phyloP scores from a whole-genome alignment of 2,329 filamentous ascomycete species.

The Nemania bipapillata region DNA sequence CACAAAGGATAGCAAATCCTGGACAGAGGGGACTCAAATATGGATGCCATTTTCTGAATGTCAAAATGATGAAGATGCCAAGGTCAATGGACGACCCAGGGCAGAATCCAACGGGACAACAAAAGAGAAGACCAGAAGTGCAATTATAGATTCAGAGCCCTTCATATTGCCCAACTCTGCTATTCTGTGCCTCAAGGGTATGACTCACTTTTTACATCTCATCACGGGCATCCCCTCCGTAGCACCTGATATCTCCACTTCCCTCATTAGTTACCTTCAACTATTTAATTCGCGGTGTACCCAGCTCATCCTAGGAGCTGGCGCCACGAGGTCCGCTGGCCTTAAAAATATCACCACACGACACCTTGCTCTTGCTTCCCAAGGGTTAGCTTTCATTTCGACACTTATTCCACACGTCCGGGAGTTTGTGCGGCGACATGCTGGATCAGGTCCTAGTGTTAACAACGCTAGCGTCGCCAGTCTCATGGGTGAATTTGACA shows the following conservation, averaged over 20 bases:
- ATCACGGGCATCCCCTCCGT: slow-evolving; percentile 88
- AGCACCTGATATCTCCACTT: slow-evolving; percentile 81
- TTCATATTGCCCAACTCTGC: slow-evolving; percentile 89
- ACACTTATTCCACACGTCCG: slow-evolving; percentile 88
- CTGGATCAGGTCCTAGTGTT: slow-evolving; percentile 57
- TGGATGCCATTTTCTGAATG: slow-evolving; percentile 62
- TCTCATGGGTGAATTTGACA: slow-evolving; percentile 87
- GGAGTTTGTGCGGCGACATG: slow-evolving; percentile 87
- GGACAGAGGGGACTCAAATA: slow-evolving; percentile 70
- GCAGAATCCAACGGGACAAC: slow-evolving; percentile 61
- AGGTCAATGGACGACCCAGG: slow-evolving; percentile 49
- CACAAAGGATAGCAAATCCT: slow-evolving; percentile 74
- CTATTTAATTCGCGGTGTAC: slow-evolving; percentile 95
- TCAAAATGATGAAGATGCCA: slow-evolving; percentile 50
- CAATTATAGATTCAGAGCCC: slow-evolving; percentile 82
- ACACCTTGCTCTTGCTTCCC: slow-evolving; percentile 89
- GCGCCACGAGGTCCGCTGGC: slow-evolving; percentile 86
- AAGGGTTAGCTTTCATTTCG: slow-evolving; percentile 87
- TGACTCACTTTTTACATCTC: slow-evolving; percentile 84
- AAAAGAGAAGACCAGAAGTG: slow-evolving; percentile 75
- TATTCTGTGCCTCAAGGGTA: slow-evolving; percentile 79
- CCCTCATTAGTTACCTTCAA: slow-evolving; percentile 85
- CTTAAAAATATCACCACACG: slow-evolving; percentile 97
- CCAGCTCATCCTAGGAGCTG: slow-evolving; percentile 95
- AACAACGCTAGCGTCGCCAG: slow-evolving; percentile 61